Evolutionary conservation across 495 filamentous ascomycete genomes (phyloP), one percentile per base, ranked within the genome.

Genomic region (Tuber melanosporum): DNA sequence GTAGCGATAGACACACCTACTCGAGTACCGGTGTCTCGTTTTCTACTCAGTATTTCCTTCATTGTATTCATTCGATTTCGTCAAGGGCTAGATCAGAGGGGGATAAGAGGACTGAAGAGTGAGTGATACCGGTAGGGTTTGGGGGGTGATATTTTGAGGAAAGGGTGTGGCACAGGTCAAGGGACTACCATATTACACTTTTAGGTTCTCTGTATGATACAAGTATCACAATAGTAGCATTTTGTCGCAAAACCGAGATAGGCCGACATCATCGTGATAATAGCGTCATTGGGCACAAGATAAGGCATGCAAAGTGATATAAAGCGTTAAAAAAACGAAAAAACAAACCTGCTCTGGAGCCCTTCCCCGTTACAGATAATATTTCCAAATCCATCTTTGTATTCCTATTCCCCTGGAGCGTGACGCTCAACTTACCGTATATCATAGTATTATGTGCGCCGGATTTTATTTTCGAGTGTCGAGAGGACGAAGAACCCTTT

Each of bases 281-380:
- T 36, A 36, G 57, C 57, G 57, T 66, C 26, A 66, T 66, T 66
- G 26, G 14, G 26, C 14, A 66, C 57, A 66, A 66, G 57, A 66
- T 36, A 66, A 66, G 26, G 26, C 14, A 66, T 66, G 32, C 14
- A 36, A 36, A 36, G 57, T 66, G 57, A 36, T 17, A 26, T 15
- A 6, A 36, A 32, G n/a, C 57, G 2, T 32, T 66, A 66, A 32
- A 66, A 66, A 66, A 10, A 49, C 44, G 43, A 71, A 20, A 44
- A 71, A 75, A 52, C 52, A 78, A 70, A 74, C 43, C 57, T 45
- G 52, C 26, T 32, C 12, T 66, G 57, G 42, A 71, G 44, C n/a
- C 75, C 39, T 79, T 78, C 42, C 75, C 39, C 22, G 22, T 75
- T 80, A 19, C 42, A 79, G 77, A 46, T 73, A 71, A n/a, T 73